Evolutionary conservation across 1,139 yeast species (phyloP).

Genomic region (Taphrina sp.): DNA sequence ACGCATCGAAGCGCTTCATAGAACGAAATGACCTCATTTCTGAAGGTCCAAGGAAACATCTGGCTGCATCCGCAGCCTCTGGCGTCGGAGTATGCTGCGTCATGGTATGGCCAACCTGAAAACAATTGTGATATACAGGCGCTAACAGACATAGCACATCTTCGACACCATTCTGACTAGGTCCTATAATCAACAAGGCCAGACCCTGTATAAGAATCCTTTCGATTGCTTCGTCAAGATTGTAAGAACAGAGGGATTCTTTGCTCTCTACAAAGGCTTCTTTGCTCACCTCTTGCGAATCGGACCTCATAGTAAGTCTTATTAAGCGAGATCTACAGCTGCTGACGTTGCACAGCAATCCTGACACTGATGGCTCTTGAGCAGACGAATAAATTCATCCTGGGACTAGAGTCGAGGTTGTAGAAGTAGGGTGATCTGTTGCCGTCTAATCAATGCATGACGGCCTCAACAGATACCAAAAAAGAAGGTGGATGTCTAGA

Average conservation of each 20-base stretch:
- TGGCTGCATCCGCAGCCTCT: constrained; percentile 71
- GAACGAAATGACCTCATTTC: constrained; percentile 52
- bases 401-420: constrained; percentile 21
- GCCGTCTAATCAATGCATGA: no score
- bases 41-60: constrained; percentile 70
- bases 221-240: constrained; percentile 85
- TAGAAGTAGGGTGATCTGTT: background rate
- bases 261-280: constrained; percentile 91
- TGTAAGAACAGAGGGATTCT: constrained; percentile 72
- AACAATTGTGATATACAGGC: background rate
- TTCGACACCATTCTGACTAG: constrained; percentile 94
- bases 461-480: no score
- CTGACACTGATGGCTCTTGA: constrained; percentile 28
- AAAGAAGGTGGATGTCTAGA: no score
- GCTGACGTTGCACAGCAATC: constrained; percentile 9
- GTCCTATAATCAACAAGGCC: constrained; percentile 90
- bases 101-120: constrained; percentile 61
- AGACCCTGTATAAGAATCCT: constrained; percentile 72
- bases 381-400: constrained; percentile 28
- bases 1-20: constrained; percentile 64
- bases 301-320: constrained; percentile 83
- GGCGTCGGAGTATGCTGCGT: constrained; percentile 92
- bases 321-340: background rate
- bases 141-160: constrained; percentile 20
- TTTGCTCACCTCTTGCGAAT: constrained; percentile 87